phyloP scores from a whole-genome alignment of 2,329 filamentous ascomycete genomes.

The Mariannaea sp. region DNA sequence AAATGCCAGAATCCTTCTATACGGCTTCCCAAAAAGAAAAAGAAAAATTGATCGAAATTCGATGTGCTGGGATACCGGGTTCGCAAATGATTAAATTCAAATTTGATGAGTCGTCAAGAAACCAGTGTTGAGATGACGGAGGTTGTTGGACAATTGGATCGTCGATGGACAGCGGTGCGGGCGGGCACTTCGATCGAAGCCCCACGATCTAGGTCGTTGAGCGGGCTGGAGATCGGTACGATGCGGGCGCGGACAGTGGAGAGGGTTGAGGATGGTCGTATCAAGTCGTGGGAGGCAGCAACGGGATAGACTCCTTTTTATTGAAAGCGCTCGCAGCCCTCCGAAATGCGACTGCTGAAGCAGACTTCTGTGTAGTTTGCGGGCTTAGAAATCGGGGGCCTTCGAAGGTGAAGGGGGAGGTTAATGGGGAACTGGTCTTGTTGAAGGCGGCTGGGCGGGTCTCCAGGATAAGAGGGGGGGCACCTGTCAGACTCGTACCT shows the following conservation, averaged over 20 bases:
- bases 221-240: slow-evolving; percentile 1
- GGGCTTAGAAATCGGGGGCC: neutral
- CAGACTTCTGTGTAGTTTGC: neutral
- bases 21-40: no score
- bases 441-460: neutral
- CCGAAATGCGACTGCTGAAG: neutral
- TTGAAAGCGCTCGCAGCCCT: neutral
- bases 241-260: slow-evolving; percentile 5
- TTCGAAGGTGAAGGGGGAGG: neutral
- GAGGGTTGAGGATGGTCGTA: slow-evolving; percentile 1
- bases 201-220: slow-evolving; percentile 1
- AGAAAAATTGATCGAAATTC: no score
- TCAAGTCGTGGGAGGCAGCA: neutral
- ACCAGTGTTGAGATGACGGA: slow-evolving; percentile 6
- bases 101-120: neutral
- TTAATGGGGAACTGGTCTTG: neutral
- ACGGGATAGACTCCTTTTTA: neutral
- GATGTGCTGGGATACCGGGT: no score
- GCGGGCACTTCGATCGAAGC: neutral
- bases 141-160: neutral
- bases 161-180: neutral
- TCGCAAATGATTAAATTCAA: no score
- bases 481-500: no score
- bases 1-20: no score
- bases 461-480: neutral